These are phyloP conservation scores for Monosporascus sp. DNA, from an alignment of 2,329 filamentous ascomycete species.

Conservation along the genomic window DNA sequence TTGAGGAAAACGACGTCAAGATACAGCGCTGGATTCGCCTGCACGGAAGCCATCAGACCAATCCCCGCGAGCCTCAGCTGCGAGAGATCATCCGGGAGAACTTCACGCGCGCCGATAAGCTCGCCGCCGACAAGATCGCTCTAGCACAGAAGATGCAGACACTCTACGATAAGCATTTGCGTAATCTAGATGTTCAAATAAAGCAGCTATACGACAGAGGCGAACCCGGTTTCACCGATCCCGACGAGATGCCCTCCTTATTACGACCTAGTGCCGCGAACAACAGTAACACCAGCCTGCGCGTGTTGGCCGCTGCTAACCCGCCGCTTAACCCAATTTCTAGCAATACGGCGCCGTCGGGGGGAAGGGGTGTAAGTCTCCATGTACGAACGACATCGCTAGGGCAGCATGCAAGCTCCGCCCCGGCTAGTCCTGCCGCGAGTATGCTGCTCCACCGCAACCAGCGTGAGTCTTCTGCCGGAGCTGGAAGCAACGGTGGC, in stretches of 20 bases:
- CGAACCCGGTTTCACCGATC: constrained; percentile 57
- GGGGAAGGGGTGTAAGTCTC: constrained; percentile 37
- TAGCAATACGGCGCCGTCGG: constrained; percentile 36
- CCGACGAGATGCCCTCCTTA: constrained; percentile 58
- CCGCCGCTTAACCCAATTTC: constrained; percentile 32
- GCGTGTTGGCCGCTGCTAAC: constrained; percentile 25
- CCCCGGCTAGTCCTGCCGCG: constrained; percentile 55
- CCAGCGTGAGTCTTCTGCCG: constrained; percentile 52
- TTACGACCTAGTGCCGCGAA: constrained; percentile 54
- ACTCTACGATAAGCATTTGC: constrained; percentile 58
- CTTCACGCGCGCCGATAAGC: constrained; percentile 61
- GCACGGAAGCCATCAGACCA: constrained; percentile 66
- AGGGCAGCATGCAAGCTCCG: constrained; percentile 46
- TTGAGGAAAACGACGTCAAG: constrained; percentile 66
- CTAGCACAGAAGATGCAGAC: constrained; percentile 60
- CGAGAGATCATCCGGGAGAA: constrained; percentile 62
- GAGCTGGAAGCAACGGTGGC: constrained; percentile 38
- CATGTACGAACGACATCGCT: constrained; percentile 48
- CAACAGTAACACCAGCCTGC: constrained; percentile 40
- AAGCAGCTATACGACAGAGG: constrained; percentile 56
- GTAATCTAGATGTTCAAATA: constrained; percentile 57
- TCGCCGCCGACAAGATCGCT: constrained; percentile 70
- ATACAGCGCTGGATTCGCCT: constrained; percentile 78
- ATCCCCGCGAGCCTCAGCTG: constrained; percentile 69
- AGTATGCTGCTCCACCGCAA: constrained; percentile 55